Evolutionary conservation across 345 rosid species (phyloP).

Genomic region (Linum lewisii): DNA sequence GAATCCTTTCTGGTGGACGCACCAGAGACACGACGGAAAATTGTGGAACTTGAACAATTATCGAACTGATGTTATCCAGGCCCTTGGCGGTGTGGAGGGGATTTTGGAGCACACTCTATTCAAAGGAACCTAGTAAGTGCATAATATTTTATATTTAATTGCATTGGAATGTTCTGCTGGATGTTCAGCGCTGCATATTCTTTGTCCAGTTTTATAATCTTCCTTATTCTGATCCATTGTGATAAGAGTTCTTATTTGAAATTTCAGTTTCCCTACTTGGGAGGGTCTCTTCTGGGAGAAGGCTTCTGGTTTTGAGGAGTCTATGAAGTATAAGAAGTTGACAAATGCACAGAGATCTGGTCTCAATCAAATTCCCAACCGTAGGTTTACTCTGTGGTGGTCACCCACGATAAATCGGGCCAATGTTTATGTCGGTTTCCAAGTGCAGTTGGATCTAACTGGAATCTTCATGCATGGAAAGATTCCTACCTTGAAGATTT

Average conservation of each 20-base stretch:
- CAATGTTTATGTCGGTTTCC: conserved; percentile 97
- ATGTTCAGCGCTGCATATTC: no score
- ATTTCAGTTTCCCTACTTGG: conserved; percentile 97
- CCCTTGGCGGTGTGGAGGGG: conserved; percentile 99
- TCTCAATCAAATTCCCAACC: conserved; percentile 95
- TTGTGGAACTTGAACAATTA: conserved; percentile 98
- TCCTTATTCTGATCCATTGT: not conserved
- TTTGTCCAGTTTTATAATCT: no score
- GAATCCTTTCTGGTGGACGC: conserved; percentile 99
- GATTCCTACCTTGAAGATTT: conserved; percentile 96
- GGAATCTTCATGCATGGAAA: conserved; percentile 99
- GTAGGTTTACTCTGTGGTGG: conserved; percentile 99
- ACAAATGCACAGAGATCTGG: conserved; percentile 99
- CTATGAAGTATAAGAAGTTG: conserved; percentile 97
- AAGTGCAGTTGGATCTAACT: conserved; percentile 96
- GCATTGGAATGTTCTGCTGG: not conserved
- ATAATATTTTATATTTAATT: no score
- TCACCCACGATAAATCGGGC: conserved; percentile 97
- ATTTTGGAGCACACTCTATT: conserved; percentile 95
- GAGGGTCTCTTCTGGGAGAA: conserved; percentile 99
- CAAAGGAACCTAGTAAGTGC: conserved; percentile 94
- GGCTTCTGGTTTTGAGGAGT: conserved; percentile 99
- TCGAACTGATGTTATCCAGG: conserved; percentile 98
- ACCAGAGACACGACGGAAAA: conserved; percentile 99
- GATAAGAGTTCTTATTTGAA: conserved; percentile 3